These are phyloP conservation scores for Endocalyx cinctus DNA, from an alignment of 2,329 filamentous ascomycete genomes.

Conservation along the genomic window DNA sequence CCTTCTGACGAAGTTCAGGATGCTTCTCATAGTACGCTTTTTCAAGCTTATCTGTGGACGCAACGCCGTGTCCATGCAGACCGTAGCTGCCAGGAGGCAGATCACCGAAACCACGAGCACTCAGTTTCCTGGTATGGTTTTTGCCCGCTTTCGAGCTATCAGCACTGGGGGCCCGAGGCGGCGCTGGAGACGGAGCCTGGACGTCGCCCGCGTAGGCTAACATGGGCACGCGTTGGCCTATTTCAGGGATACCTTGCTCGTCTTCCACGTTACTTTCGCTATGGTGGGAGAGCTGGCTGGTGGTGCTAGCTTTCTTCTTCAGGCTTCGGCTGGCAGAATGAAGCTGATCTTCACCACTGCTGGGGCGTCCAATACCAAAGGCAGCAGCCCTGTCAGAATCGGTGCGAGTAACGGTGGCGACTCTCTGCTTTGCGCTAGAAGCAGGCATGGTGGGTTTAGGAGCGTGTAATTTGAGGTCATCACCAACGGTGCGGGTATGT, in stretches of 20 bases:
- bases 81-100: slow-evolving; percentile 86
- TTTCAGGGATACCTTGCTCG: slow-evolving; percentile 86
- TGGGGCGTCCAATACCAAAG: slow-evolving; percentile 73
- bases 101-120: slow-evolving; percentile 63
- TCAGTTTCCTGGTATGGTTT: slow-evolving; percentile 67
- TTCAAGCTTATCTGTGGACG: slow-evolving; percentile 75
- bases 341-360: slow-evolving; percentile 48
- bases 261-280: slow-evolving; percentile 56
- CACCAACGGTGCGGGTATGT: slow-evolving; percentile 72
- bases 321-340: slow-evolving; percentile 45
- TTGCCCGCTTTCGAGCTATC: slow-evolving; percentile 33
- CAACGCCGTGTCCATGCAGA: slow-evolving; percentile 79
- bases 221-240: slow-evolving; percentile 91
- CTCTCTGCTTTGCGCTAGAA: slow-evolving; percentile 76
- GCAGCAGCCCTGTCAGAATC: slow-evolving; percentile 83
- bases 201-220: slow-evolving; percentile 89
- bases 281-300: slow-evolving; percentile 45
- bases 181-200: slow-evolving; percentile 83
- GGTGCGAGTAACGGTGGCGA: slow-evolving; percentile 80
- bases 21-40: slow-evolving; percentile 92
- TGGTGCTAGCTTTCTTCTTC: slow-evolving; percentile 58
- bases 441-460: slow-evolving; percentile 82
- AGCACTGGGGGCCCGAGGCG: slow-evolving; percentile 42
- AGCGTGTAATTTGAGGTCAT: slow-evolving; percentile 81
- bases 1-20: slow-evolving; percentile 74